Conservation (phyloP, 2,329 filamentous ascomycete species). For the Pseudogymnoascus pannorum region DNA sequence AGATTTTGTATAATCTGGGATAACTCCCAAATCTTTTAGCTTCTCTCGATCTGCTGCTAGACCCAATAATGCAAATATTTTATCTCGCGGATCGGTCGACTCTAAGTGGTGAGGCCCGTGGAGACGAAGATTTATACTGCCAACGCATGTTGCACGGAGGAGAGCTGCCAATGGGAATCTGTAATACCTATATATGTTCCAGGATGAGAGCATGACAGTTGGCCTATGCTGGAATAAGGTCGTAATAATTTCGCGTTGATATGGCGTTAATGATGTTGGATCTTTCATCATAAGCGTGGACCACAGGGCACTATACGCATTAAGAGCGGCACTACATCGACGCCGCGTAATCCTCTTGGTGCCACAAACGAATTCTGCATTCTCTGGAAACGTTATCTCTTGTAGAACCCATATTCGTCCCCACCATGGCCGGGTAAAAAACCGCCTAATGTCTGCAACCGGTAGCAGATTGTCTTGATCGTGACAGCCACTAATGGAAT, state of each 20-base stretch:
- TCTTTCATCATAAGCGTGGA: conserved; percentile 10
- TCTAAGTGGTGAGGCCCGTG: conserved; percentile 7
- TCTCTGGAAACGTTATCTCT: conserved; percentile 15
- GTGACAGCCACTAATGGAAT: conserved; percentile 16
- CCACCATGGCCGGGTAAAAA: conserved; percentile 15
- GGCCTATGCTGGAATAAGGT: conserved; percentile 7
- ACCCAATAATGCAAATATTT: conserved; percentile 15
- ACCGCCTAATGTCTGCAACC: conserved; percentile 11
- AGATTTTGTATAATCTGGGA: conserved; percentile 14
- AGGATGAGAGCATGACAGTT: conserved; percentile 9
- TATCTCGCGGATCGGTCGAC: conserved; percentile 14
- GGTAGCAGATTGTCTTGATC: conserved; percentile 14
- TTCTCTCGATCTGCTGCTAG: conserved; percentile 13
- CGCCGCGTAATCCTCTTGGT: conserved; percentile 15
- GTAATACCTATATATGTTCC: conserved; percentile 12
- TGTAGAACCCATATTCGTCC: conserved; percentile 16
- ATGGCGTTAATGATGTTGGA: conserved; percentile 11
- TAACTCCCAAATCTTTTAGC: conserved; percentile 9
- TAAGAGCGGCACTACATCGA: conserved; percentile 13
- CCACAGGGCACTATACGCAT: conserved; percentile 13
- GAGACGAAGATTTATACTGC: conserved; percentile 7
- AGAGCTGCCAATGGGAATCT: conserved; percentile 12
- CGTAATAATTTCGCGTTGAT: conserved; percentile 7
- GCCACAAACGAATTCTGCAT: conserved; percentile 16
- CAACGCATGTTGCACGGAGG: conserved; percentile 9